Conservation (phyloP, 139 green algal species). For the Edaphochlamys debaryana region DNA sequence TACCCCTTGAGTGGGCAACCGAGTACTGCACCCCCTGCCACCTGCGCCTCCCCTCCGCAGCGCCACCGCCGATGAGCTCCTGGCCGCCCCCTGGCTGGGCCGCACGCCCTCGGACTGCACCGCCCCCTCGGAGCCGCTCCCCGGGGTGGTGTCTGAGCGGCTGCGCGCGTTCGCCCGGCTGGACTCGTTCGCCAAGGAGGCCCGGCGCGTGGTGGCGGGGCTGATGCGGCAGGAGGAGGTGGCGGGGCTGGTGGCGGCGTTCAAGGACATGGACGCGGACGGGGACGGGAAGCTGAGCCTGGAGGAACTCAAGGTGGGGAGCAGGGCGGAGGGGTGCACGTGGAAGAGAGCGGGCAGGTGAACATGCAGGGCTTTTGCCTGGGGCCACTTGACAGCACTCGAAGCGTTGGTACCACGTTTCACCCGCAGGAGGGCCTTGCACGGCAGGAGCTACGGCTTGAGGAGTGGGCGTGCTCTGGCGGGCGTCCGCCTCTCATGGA, state of each 20-base stretch:
- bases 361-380: neutral
- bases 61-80: constrained; percentile 72
- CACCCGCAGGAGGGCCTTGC: constrained; percentile 63
- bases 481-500: neutral
- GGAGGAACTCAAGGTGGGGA: constrained; percentile 8
- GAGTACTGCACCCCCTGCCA: neutral
- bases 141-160: constrained; percentile 74
- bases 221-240: constrained; percentile 70
- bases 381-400: neutral
- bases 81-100: constrained; percentile 47
- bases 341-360: neutral
- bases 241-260: constrained; percentile 55
- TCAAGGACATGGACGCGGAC: constrained; percentile 64
- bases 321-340: neutral
- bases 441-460: constrained; percentile 53
- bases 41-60: neutral
- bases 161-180: constrained; percentile 88
- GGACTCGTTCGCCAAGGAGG: constrained; percentile 74
- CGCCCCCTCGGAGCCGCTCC: constrained; percentile 18
- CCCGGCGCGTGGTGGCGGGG: constrained; percentile 14
- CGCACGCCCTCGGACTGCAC: constrained; percentile 11
- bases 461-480: neutral
- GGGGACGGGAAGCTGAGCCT: constrained; percentile 30
- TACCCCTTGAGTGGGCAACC: too few relatives aligned
- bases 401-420: too few relatives aligned